A percentile compares a stretch with the other conserved stretches of the same genome.
These are phyloP conservation scores for Eucalyptus cloeziana DNA, from an alignment of 345 rosid genomes.

Conservation along the genomic window DNA sequence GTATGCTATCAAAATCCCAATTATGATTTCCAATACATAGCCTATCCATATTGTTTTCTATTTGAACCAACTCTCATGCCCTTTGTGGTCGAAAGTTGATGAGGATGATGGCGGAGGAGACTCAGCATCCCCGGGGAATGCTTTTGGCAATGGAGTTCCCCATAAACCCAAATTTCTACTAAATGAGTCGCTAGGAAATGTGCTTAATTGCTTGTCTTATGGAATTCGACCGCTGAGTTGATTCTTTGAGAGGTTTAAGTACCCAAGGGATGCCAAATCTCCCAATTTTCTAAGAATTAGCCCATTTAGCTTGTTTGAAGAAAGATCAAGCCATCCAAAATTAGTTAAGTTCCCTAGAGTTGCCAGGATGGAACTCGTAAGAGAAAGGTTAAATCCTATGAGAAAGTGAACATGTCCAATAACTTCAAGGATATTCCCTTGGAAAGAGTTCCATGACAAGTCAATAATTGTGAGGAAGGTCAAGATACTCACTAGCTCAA, in stretches of 20 bases:
- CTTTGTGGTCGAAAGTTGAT: neutral
- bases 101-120: neutral
- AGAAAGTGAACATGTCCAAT: neutral
- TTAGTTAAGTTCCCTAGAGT: neutral
- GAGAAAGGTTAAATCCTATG: neutral
- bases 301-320: neutral
- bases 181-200: neutral
- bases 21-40: fast-evolving
- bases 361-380: fast-evolving
- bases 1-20: neutral
- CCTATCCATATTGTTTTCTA: neutral
- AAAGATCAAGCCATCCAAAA: neutral
- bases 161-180: neutral
- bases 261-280: neutral
- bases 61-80: neutral
- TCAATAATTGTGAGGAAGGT: neutral
- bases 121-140: neutral
- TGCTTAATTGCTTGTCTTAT: neutral
- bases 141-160: neutral
- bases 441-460: neutral
- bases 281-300: neutral
- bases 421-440: neutral
- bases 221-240: neutral
- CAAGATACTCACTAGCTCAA: neutral
- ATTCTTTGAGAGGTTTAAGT: neutral